Evolutionary conservation across 129 eudicot genomes (phyloP).

Genomic region (Lactuca sativa): DNA sequence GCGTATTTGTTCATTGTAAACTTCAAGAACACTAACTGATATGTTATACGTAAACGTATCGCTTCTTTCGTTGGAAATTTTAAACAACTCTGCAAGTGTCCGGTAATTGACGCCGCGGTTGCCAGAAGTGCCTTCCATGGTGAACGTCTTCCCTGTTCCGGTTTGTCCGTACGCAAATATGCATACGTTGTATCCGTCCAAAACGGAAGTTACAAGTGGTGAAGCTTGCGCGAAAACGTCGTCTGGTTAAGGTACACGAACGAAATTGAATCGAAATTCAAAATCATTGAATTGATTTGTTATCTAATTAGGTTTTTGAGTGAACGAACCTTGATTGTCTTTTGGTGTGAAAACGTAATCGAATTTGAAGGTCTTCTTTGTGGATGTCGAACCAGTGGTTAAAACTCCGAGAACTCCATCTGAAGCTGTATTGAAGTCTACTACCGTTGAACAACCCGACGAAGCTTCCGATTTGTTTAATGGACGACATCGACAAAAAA

Average conservation of each 20-base stretch:
- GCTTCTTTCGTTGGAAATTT: conserved; percentile 65
- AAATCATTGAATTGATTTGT: neutral
- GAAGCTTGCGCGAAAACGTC: conserved; percentile 91
- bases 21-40: conserved; percentile 97
- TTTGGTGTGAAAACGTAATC: conserved; percentile 87
- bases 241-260: conserved; percentile 37
- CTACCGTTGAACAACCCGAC: conserved; percentile 55
- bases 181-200: conserved; percentile 96
- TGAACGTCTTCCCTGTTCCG: conserved; percentile 96
- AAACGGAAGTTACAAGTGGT: conserved; percentile 88
- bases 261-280: neutral
- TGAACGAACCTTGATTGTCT: conserved; percentile 78
- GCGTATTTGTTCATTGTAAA: conserved; percentile 93
- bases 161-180: conserved; percentile 99
- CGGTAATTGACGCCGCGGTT: conserved; percentile 95
- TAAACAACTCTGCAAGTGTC: conserved; percentile 86
- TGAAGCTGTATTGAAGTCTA: conserved; percentile 76
- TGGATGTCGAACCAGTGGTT: conserved; percentile 45
- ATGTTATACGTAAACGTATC: conserved; percentile 67
- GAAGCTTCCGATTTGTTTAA: conserved; percentile 63
- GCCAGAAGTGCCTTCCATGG: conserved; percentile 90
- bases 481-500: conserved; percentile 95
- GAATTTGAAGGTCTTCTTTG: conserved; percentile 67
- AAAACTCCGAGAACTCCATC: conserved; percentile 86
- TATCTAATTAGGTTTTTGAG: neutral